Evolutionary conservation across 192 early-diverging fungal genomes (phyloP).

Genomic region (Gigaspora rosea): DNA sequence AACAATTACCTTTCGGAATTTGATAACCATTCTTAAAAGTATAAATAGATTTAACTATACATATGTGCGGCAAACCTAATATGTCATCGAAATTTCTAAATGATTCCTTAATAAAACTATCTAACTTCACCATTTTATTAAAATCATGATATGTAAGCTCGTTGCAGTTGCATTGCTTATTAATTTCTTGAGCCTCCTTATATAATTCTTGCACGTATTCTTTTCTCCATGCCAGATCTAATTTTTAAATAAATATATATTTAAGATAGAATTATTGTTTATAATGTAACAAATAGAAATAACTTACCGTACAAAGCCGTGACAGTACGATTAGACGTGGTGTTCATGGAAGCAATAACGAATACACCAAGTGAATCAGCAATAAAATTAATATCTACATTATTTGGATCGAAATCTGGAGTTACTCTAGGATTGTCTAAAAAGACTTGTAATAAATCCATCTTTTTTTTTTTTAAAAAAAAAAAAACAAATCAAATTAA

Average conservation of each 20-base stretch:
- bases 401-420: too few species aligned
- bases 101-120: slow-evolving; percentile 15
- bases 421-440: too few species aligned
- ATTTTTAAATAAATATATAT: not conserved
- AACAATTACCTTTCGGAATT: slow-evolving; percentile 10
- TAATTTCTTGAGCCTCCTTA: not conserved
- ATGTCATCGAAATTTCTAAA: not conserved
- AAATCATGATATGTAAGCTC: not conserved
- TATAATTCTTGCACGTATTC: slow-evolving; percentile 7
- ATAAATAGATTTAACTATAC: not conserved
- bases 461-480: too few species aligned
- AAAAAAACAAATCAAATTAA: too few species aligned
- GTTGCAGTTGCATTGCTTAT: not conserved
- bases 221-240: slow-evolving; percentile 12
- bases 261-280: too few species aligned
- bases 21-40: slow-evolving; percentile 9
- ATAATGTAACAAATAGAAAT: too few species aligned
- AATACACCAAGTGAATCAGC: too few species aligned
- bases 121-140: slow-evolving; percentile 8
- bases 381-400: too few species aligned
- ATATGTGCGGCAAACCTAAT: not conserved
- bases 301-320: too few species aligned
- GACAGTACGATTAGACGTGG: too few species aligned
- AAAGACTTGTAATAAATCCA: too few species aligned
- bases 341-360: too few species aligned